Conservation (phyloP, 2,329 filamentous ascomycete genomes). For the Aspergillus proliferans region DNA sequence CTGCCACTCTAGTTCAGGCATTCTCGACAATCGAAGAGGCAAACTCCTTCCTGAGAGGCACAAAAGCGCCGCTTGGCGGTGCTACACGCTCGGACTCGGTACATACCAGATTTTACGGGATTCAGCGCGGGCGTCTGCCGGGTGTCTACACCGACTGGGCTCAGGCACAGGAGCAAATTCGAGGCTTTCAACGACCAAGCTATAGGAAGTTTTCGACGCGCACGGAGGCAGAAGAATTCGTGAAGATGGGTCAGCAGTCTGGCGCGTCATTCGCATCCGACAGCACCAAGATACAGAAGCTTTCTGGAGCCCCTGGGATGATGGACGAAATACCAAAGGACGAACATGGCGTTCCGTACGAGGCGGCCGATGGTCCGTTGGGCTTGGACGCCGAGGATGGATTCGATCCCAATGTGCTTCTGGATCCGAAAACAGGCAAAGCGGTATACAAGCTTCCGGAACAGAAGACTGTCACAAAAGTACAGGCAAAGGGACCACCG, state of each 20-base stretch:
- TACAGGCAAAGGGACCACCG: slow-evolving; percentile 37
- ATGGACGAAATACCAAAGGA: slow-evolving; percentile 37
- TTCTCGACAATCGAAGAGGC: slow-evolving; percentile 70
- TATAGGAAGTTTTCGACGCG: slow-evolving; percentile 64
- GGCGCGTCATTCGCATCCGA: slow-evolving; percentile 18
- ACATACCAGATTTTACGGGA: slow-evolving; percentile 53
- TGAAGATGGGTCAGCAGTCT: slow-evolving; percentile 41
- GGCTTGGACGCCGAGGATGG: slow-evolving; percentile 53
- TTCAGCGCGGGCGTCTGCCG: slow-evolving; percentile 52
- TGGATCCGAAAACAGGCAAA: slow-evolving; percentile 49
- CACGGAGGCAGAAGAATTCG: slow-evolving; percentile 72
- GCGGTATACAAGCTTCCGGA: slow-evolving; percentile 51
- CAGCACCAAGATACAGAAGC: slow-evolving; percentile 29
- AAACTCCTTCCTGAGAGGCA: slow-evolving; percentile 66
- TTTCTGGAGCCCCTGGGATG: slow-evolving; percentile 30
- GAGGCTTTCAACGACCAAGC: slow-evolving; percentile 61
- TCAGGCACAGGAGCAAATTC: slow-evolving; percentile 66
- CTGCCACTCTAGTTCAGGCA: slow-evolving; percentile 61
- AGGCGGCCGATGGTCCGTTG: slow-evolving; percentile 51
- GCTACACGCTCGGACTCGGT: slow-evolving; percentile 30
- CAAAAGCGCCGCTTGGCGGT: slow-evolving; percentile 36
- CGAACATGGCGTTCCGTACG: slow-evolving; percentile 39
- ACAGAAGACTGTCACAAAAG: slow-evolving; percentile 45
- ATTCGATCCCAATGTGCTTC: slow-evolving; percentile 53
- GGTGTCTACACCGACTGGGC: slow-evolving; percentile 63